Conservation (phyloP, 352 stramenopile genomes). For the Pythium sukuiense region DNA sequence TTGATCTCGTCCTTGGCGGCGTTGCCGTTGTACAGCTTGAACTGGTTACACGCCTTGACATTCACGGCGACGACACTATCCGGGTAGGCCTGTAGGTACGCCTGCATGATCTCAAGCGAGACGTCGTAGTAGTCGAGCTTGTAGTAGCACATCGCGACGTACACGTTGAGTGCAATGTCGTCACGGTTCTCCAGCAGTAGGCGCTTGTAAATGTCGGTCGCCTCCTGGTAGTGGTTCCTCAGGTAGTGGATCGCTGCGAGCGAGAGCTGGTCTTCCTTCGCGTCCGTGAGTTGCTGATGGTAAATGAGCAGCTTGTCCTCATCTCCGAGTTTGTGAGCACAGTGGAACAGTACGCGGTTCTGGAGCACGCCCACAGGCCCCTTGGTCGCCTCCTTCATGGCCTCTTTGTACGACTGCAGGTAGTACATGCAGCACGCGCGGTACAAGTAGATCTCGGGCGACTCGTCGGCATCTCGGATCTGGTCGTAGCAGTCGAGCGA, state of each 20-base stretch:
- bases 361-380: slow-evolving; percentile 75
- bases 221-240: slow-evolving; percentile 93
- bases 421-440: slow-evolving; percentile 93
- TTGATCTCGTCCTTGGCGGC: slow-evolving; percentile 95
- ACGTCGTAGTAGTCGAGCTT: slow-evolving; percentile 98
- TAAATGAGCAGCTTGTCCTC: slow-evolving; percentile 95
- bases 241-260: slow-evolving; percentile 96
- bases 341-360: slow-evolving; percentile 94
- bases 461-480: slow-evolving; percentile 62
- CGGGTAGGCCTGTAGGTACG: slow-evolving; percentile 92
- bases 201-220: slow-evolving; percentile 96
- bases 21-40: slow-evolving; percentile 96
- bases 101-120: slow-evolving; percentile 95
- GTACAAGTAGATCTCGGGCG: slow-evolving; percentile 84
- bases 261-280: slow-evolving; percentile 94
- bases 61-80: slow-evolving; percentile 94
- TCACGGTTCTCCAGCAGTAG: slow-evolving; percentile 95
- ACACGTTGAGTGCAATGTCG: slow-evolving; percentile 96
- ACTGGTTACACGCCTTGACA: slow-evolving; percentile 97
- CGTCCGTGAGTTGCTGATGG: slow-evolving; percentile 92
- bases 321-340: slow-evolving; percentile 91
- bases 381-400: slow-evolving; percentile 72
- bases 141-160: slow-evolving; percentile 99
- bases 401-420: slow-evolving; percentile 91
- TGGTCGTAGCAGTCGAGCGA: slow-evolving; percentile 91